phyloP scores from a whole-genome alignment of 768 basidiomycete species.

The Amanita thiersii region DNA sequence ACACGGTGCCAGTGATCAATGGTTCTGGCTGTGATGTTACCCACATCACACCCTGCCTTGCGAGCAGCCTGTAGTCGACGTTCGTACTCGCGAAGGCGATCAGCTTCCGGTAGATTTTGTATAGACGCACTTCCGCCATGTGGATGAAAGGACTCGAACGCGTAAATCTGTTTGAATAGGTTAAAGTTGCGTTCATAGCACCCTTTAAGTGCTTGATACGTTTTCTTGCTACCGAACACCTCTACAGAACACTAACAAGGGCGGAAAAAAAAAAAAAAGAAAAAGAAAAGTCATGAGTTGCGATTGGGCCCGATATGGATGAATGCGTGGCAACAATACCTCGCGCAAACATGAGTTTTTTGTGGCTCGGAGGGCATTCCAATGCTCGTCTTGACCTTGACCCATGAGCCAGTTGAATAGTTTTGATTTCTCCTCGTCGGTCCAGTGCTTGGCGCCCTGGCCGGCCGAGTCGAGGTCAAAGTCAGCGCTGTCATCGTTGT shows the following conservation, averaged over 20 bases:
- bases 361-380: conserved; percentile 68
- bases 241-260: conserved; percentile 53
- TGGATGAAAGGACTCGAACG: conserved; percentile 50
- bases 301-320: background rate
- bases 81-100: conserved; percentile 65
- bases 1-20: conserved; percentile 75
- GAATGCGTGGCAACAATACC: conserved; percentile 29
- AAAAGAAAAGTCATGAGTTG: background rate
- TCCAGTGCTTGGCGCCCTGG: conserved; percentile 78
- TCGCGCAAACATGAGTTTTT: conserved; percentile 81
- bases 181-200: conserved; percentile 84
- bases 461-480: conserved; percentile 40
- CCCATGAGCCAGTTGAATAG: conserved; percentile 79
- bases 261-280: conserved; percentile 3
- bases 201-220: conserved; percentile 77
- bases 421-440: conserved; percentile 73
- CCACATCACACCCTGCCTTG: conserved; percentile 60
- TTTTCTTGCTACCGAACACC: conserved; percentile 70
- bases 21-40: conserved; percentile 63
- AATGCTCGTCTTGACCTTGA: conserved; percentile 62
- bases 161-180: conserved; percentile 75
- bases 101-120: conserved; percentile 42
- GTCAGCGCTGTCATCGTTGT: conserved; percentile 29
- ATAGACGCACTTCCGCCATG: conserved; percentile 28
- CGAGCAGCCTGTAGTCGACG: conserved; percentile 60